Evolutionary conservation across 2,329 filamentous ascomycete genomes (phyloP), one percentile per base, ranked within the genome.

Genomic region (Ilyonectria mors-panacis): DNA sequence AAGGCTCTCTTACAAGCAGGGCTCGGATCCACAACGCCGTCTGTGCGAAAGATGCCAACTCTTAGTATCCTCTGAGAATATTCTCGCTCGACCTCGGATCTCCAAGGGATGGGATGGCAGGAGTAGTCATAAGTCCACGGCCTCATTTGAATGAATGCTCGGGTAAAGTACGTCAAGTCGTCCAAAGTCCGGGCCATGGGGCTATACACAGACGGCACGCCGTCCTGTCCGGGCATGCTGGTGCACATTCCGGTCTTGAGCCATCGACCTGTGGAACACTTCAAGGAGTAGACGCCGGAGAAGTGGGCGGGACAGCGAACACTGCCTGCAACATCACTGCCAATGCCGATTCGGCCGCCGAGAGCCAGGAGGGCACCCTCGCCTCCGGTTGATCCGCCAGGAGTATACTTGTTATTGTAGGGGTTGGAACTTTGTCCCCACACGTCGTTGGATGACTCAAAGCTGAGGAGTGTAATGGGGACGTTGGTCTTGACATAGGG

Each of bases 401-500:
- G 94, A 0, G 93, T 94, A 83, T 97, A 97, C 44, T 88, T 89
- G n/a, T 82, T 81, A 77, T 94, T 94, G 81, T 97, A 94, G 0
- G 95, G 94, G 78, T 97, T 98, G 17, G 87, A 91, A 71, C 88
- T 91, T 35, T 90, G 88, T 9, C 95, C 95, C 94, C 95, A 98
- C 21, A 98, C 84, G 68, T 88, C 87, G 75, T 90, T 90, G 61
- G 89, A 89, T 17, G 92, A 94, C 80, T 97, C 94, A 75, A 97
- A 97, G 64, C 92, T 94, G 45, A 97, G 86, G 2, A 97, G 87
- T 0, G 94, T 97, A 63, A 95, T 92, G 6, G 95, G 95, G 2
- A 97, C 79, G 69, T 96, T 96, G 1, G 95, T 98, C 85, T 98
- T 98, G 70, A 95, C 94, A 78, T 97, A 97, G 0, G 95, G 95